Conservation (phyloP, 495 filamentous ascomycete species). For the Aspergillus diversus region DNA sequence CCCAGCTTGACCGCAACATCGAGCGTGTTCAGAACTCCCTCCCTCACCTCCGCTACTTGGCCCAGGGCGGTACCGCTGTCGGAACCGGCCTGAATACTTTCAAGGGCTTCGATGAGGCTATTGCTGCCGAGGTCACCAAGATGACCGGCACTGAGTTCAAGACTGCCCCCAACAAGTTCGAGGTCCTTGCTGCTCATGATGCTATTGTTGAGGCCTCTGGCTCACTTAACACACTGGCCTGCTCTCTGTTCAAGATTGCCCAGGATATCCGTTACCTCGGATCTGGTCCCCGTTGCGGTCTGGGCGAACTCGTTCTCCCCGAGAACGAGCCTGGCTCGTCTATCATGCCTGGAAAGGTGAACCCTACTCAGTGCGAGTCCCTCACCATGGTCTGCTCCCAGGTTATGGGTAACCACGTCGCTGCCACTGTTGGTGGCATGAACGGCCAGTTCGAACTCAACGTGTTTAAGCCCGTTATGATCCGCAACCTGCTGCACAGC, state of each 20-base stretch:
- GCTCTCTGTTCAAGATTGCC: conserved; percentile 95
- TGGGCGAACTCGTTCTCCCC: conserved; percentile 88
- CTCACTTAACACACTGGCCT: conserved; percentile 88
- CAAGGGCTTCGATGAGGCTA: conserved; percentile 90
- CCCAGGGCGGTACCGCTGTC: conserved; percentile 96
- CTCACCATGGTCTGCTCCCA: conserved; percentile 97
- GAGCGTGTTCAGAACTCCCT: conserved; percentile 82
- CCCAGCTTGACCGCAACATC: conserved; percentile 88
- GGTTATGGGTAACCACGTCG: conserved; percentile 96
- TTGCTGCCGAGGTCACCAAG: conserved; percentile 86
- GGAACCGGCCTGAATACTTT: conserved; percentile 98
- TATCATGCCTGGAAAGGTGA: conserved; percentile 99
- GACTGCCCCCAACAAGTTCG: conserved; percentile 99
- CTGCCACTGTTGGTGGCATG: conserved; percentile 89
- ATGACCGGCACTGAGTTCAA: conserved; percentile 92
- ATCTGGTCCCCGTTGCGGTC: conserved; percentile 91
- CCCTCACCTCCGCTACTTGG: conserved; percentile 82
- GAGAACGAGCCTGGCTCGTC: conserved; percentile 97
- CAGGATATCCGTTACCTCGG: conserved; percentile 98
- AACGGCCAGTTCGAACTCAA: conserved; percentile 99
- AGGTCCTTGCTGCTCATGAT: conserved; percentile 96
- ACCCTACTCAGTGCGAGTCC: conserved; percentile 97
- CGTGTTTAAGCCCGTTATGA: conserved; percentile 97
- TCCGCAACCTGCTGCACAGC: conserved; percentile 93
- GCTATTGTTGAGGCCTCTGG: conserved; percentile 93